Evolutionary conservation across 2,329 filamentous ascomycete species (phyloP).

Genomic region (Thielaviopsis ethacetica): DNA sequence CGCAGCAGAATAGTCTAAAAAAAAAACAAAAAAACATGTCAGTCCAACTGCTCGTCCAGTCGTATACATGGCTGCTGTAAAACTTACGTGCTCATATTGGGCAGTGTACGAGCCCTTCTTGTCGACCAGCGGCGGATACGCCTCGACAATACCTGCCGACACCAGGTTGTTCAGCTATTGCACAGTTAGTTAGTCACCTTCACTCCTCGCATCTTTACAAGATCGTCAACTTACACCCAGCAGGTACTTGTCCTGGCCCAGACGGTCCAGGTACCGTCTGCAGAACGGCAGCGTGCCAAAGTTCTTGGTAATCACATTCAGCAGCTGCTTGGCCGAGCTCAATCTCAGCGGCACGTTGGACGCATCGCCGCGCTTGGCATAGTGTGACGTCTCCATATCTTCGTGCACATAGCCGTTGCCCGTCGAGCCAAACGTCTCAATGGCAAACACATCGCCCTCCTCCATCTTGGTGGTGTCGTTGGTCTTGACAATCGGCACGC

Average conservation of each 20-base stretch:
- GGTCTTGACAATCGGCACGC: slow-evolving; percentile 64
- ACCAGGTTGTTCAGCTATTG: slow-evolving; percentile 63
- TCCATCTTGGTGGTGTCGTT: slow-evolving; percentile 70
- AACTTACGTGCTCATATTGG: slow-evolving; percentile 71
- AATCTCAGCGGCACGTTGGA: slow-evolving; percentile 42
- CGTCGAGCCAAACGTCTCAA: slow-evolving; percentile 70
- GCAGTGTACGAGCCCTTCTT: slow-evolving; percentile 79
- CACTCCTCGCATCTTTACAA: too few relatives aligned
- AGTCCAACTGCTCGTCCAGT: too few relatives aligned
- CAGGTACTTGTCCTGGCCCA: slow-evolving; percentile 81
- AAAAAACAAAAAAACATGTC: too few relatives aligned
- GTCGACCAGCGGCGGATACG: slow-evolving; percentile 69
- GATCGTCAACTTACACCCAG: slow-evolving; percentile 60
- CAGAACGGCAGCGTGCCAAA: slow-evolving; percentile 77
- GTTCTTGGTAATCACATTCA: slow-evolving; percentile 78
- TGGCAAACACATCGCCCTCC: slow-evolving; percentile 67
- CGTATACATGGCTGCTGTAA: too few relatives aligned
- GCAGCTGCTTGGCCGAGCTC: slow-evolving; percentile 58
- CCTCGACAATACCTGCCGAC: slow-evolving; percentile 60
- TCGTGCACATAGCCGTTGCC: slow-evolving; percentile 62
- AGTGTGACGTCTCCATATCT: slow-evolving; percentile 69
- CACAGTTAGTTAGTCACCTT: neutral
- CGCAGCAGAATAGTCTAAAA: slow-evolving; percentile 53
- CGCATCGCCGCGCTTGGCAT: slow-evolving; percentile 53
- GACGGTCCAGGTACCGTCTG: slow-evolving; percentile 64